phyloP scores from a whole-genome alignment of 2,329 filamentous ascomycete genomes.

The Neophaeococcomyces mojaviensis region DNA sequence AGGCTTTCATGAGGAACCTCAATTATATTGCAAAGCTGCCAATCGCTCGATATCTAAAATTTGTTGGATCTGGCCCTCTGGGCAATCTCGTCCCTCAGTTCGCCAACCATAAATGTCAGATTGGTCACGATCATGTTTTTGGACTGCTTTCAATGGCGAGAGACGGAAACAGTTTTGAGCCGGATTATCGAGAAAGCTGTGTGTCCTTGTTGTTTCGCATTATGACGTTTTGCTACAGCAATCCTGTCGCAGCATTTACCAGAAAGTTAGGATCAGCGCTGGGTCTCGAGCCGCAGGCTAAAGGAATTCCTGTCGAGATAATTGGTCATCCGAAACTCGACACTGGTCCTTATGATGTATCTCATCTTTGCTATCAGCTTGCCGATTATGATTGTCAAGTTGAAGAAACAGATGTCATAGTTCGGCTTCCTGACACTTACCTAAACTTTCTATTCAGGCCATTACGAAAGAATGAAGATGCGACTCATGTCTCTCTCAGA shows the following conservation, averaged over 20 bases:
- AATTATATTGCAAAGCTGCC: background rate
- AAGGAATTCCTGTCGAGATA: background rate
- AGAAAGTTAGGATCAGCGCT: slow-evolving; percentile 1
- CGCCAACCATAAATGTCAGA: background rate
- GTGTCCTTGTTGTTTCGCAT: background rate
- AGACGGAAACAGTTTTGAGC: background rate
- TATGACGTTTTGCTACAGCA: background rate
- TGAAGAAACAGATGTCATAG: no score
- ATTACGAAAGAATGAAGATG: no score
- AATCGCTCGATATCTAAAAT: background rate
- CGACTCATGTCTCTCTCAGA: no score
- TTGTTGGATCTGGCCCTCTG: background rate
- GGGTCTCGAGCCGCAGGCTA: background rate
- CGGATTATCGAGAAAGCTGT: slow-evolving; percentile 1
- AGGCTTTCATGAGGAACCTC: background rate
- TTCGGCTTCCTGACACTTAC: no score
- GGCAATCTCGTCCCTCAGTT: slow-evolving; percentile 2
- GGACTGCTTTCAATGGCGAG: background rate
- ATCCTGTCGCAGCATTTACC: background rate
- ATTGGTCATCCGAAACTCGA: background rate
- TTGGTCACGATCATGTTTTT: slow-evolving; percentile 1
- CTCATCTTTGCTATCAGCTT: no score
- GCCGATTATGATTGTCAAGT: no score
- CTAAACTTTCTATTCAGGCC: no score
- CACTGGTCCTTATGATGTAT: no score